Evolutionary conservation across 2,329 filamentous ascomycete genomes (phyloP).

Genomic region (Calonectria fujianensis): DNA sequence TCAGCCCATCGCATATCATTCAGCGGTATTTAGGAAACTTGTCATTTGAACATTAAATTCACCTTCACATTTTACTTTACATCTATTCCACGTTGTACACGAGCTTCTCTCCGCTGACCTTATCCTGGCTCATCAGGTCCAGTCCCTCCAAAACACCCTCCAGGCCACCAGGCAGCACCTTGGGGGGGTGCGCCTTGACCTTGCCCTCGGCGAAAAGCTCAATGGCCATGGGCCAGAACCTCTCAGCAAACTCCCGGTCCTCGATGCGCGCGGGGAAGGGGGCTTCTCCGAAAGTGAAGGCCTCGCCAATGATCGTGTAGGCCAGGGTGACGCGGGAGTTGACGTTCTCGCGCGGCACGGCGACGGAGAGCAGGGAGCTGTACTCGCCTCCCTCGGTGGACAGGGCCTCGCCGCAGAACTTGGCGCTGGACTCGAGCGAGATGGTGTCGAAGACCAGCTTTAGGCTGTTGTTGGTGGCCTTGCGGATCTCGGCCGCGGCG

Average conservation of each 20-base stretch:
- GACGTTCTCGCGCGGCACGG: conserved; percentile 60
- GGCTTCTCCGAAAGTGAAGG: conserved; percentile 52
- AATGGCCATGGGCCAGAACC: conserved; percentile 60
- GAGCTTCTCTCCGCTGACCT: conserved; percentile 66
- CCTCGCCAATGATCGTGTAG: conserved; percentile 64
- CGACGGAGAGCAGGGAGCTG: conserved; percentile 62
- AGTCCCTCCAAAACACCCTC: conserved; percentile 61
- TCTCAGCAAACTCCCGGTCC: conserved; percentile 61
- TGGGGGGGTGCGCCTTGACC: conserved; percentile 60
- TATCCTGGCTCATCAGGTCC: conserved; percentile 56
- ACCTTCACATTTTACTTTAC: background rate
- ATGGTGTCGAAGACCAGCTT: conserved; percentile 28
- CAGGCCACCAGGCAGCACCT: conserved; percentile 56
- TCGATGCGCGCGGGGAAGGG: conserved; percentile 50
- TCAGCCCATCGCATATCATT: background rate
- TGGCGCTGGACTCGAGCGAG: conserved; percentile 39
- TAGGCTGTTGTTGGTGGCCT: conserved; percentile 21
- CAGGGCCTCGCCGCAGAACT: conserved; percentile 58
- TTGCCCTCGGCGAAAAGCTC: conserved; percentile 60
- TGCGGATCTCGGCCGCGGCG: conserved; percentile 3
- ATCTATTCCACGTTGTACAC: conserved; percentile 58
- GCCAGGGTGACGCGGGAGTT: conserved; percentile 61
- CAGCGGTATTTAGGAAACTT: background rate
- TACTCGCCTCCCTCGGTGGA: conserved; percentile 60
- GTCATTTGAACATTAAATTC: background rate